Evolutionary conservation across 768 basidiomycete species (phyloP), one percentile per base, ranked within the genome.

Genomic region (Mycena rebaudengoi): DNA sequence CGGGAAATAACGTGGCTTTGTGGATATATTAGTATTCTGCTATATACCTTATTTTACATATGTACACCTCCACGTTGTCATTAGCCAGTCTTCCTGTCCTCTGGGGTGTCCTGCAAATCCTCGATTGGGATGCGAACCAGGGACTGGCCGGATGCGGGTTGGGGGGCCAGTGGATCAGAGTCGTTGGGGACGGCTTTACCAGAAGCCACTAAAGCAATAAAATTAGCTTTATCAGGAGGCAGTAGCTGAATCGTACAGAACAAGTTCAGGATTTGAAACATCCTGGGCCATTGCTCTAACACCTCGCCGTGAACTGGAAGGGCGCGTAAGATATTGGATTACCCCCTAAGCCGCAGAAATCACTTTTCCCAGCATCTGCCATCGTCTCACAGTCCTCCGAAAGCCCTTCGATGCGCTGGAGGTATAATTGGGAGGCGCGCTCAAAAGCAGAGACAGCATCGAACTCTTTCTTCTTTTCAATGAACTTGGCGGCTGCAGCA

Each of bases 391-490:
- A 91, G 71, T 93, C 91, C 18, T 90, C 87, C 23, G 85, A 87
- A 4, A 94, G 78, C 7, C 82, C 86, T 66, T 89, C 87, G 40
- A 93, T 86, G 8, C 91, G 85, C 72, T 88, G 85, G 2, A 90
- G 80, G 70, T 89, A 91, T 32, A 88, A 74, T 7, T 84, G 75
- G 56, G 86, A 89, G 0, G 89, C 86, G 55, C 82, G 80, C 70
- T 92, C 90, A 6, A 94, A 79, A 1, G 91, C 91, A 21, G 85
- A 82, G 25, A 92, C 89, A 0, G 90, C 91, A 56, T 92, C 91
- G 57, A 81, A 86, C 73, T 94, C 92, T 71, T 91, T 93, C 79
- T 91, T 93, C 80, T 93, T 93, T 70, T 94, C 91, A 3, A 82
- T 56, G 43, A 91, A 82, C 66, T 88, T 89, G 18, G 85, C 80